Evolutionary conservation across 2,329 filamentous ascomycete genomes (phyloP).

Genomic region (Penicillium vulpinum): DNA sequence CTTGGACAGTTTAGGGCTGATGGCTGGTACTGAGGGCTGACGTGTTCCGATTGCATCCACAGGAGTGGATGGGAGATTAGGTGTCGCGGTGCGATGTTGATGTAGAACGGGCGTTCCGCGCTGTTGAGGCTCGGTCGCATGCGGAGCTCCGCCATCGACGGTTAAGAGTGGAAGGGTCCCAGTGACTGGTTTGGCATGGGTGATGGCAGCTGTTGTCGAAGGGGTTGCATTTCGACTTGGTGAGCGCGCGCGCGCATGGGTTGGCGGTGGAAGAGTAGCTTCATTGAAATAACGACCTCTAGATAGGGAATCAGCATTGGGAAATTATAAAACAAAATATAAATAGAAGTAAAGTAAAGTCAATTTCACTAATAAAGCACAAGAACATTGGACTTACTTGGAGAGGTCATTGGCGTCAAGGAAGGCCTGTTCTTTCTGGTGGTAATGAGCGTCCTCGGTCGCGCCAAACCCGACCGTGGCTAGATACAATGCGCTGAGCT

Average conservation of each 20-base stretch:
- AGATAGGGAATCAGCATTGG: slow-evolving; percentile 23
- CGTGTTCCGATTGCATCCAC: slow-evolving; percentile 7
- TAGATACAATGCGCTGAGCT: slow-evolving; percentile 84
- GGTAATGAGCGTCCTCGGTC: slow-evolving; percentile 53
- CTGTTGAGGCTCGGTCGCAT: slow-evolving; percentile 11
- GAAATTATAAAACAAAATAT: slow-evolving; percentile 3
- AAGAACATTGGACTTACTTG: slow-evolving; percentile 49
- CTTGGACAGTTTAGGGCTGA: slow-evolving; percentile 13
- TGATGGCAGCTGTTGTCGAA: slow-evolving; percentile 35
- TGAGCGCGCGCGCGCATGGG: slow-evolving; percentile 26
- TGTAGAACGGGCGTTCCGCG: slow-evolving; percentile 2
- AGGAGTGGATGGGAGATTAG: slow-evolving; percentile 11
- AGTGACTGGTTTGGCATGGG: slow-evolving; percentile 30
- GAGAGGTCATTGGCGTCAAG: slow-evolving; percentile 59
- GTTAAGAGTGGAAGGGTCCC: slow-evolving; percentile 17
- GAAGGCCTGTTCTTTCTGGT: slow-evolving; percentile 54
- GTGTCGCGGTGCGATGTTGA: background rate
- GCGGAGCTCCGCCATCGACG: slow-evolving; percentile 17
- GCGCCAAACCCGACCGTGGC: slow-evolving; percentile 63
- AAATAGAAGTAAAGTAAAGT: background rate
- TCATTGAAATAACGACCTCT: slow-evolving; percentile 61
- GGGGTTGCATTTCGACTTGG: slow-evolving; percentile 31
- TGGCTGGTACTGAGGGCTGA: slow-evolving; percentile 10
- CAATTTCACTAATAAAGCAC: background rate
- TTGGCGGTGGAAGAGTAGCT: slow-evolving; percentile 50